A percentile compares a stretch with the other conserved stretches of the same genome.
phyloP scores from a whole-genome alignment of 768 basidiomycete species.

The Auricularia cornea region DNA sequence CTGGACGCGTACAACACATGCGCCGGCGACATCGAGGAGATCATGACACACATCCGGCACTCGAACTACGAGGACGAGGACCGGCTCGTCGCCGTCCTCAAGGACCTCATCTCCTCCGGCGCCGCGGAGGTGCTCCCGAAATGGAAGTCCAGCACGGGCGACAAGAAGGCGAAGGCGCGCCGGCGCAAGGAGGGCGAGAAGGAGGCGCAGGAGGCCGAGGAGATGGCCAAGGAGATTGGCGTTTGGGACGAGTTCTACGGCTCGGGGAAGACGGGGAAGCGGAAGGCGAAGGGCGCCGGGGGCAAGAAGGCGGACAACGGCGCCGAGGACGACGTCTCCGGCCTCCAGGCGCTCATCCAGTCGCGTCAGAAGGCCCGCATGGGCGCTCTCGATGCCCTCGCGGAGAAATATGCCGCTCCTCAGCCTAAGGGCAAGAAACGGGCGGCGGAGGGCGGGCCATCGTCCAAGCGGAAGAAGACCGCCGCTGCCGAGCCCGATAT shows the following conservation, averaged over 20 bases:
- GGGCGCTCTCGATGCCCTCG: conserved; percentile 62
- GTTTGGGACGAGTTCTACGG: conserved; percentile 95
- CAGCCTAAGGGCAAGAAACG: conserved; percentile 44
- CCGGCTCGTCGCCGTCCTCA: conserved; percentile 66
- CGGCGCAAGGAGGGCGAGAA: conserved; percentile 66
- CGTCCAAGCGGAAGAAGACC: conserved; percentile 34
- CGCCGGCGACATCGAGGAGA: conserved; percentile 65
- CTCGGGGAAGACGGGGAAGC: conserved; percentile 54
- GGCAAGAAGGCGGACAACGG: conserved; percentile 29
- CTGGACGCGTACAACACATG: conserved; percentile 63
- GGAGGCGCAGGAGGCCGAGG: conserved; percentile 80
- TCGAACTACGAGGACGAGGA: conserved; percentile 77
- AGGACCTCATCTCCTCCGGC: conserved; percentile 53
- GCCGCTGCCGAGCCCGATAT: conserved; percentile 41
- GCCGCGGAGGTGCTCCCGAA: conserved; percentile 44
- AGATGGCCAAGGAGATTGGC: conserved; percentile 75
- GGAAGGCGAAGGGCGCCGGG: conserved; percentile 44
- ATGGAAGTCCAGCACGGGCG: conserved; percentile 69
- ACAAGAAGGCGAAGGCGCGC: conserved; percentile 69
- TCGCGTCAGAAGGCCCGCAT: conserved; percentile 58
- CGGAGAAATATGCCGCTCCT: conserved; percentile 59
- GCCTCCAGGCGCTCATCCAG: conserved; percentile 72
- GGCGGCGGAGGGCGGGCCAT: conserved; percentile 25
- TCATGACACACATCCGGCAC: conserved; percentile 83
- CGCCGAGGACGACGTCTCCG: conserved; percentile 44